These are phyloP conservation scores for Fonsecaea multimorphosa DNA, from an alignment of 2,329 filamentous ascomycete genomes.

Conservation along the genomic window DNA sequence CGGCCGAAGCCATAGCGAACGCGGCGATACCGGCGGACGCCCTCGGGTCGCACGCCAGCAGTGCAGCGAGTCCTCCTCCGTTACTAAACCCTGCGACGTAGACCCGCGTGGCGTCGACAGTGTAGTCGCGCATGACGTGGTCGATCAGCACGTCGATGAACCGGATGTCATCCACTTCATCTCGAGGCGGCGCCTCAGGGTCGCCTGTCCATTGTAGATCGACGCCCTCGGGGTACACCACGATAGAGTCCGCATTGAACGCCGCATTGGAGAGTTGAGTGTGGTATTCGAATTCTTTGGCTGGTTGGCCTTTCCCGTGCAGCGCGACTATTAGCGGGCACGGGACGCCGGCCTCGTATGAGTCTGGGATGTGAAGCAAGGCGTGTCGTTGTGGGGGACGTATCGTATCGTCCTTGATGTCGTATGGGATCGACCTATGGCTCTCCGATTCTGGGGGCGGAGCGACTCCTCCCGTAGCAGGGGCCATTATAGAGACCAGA, in stretches of 20 bases:
- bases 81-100: slow-evolving; percentile 61
- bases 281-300: slow-evolving; percentile 9
- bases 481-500: neutral
- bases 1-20: slow-evolving; percentile 57
- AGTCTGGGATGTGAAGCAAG: neutral
- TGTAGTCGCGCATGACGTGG: slow-evolving; percentile 49
- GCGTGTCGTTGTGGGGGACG: neutral
- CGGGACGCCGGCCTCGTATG: neutral
- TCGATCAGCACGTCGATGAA: slow-evolving; percentile 54
- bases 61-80: slow-evolving; percentile 58
- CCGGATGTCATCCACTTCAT: slow-evolving; percentile 50
- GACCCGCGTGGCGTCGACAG: slow-evolving; percentile 45
- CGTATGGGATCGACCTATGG: neutral
- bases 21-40: slow-evolving; percentile 54
- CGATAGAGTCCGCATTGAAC: slow-evolving; percentile 46
- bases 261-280: slow-evolving; percentile 12
- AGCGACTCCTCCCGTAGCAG: neutral
- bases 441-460: neutral
- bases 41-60: slow-evolving; percentile 50
- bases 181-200: slow-evolving; percentile 42
- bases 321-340: slow-evolving; percentile 1
- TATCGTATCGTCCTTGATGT: neutral
- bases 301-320: slow-evolving; percentile 4
- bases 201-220: slow-evolving; percentile 54
- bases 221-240: slow-evolving; percentile 53